Percentiles rank a stretch among this genome's conserved stretches.
phyloP scores from a whole-genome alignment of 306 rosid species.

The Castanopsis chinensis region DNA sequence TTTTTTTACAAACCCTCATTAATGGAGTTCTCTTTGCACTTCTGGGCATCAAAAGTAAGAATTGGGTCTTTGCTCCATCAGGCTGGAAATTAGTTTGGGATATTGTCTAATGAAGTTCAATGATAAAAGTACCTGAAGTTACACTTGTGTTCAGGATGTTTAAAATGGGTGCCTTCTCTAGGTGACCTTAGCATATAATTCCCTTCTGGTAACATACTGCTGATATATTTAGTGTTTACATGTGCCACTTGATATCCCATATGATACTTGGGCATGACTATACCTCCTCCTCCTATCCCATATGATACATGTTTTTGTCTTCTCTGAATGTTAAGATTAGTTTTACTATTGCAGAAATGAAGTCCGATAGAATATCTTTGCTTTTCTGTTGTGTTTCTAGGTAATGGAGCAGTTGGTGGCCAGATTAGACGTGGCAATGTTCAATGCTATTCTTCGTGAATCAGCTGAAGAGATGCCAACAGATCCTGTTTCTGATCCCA shows the following conservation, averaged over 20 bases:
- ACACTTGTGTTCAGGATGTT: not conserved
- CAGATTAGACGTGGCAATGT: conserved; percentile 93
- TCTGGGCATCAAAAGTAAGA: not conserved
- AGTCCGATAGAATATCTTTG: conserved; percentile 18
- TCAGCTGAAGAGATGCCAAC: conserved; percentile 91
- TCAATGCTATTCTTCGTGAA: conserved; percentile 92
- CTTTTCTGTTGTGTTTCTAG: conserved; percentile 39
- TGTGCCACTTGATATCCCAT: not conserved
- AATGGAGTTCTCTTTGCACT: not conserved
- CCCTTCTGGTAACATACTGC: not conserved
- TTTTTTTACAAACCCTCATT: not conserved
- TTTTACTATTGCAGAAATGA: conserved; percentile 13
- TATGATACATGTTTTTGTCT: conserved; percentile 3
- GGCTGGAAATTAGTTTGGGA: not conserved
- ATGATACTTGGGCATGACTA: not conserved
- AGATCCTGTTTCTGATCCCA: conserved; percentile 91
- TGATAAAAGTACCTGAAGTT: not conserved
- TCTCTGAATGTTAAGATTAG: conserved; percentile 2
- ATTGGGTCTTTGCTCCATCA: not conserved
- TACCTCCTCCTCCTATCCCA: not conserved
- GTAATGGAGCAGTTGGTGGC: conserved; percentile 76
- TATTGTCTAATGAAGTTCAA: not conserved
- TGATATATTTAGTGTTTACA: not conserved
- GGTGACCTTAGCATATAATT: not conserved
- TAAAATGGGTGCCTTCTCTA: not conserved